Conservation (phyloP, 495 filamentous ascomycete genomes). For the Neurospora tetrasperma region DNA sequence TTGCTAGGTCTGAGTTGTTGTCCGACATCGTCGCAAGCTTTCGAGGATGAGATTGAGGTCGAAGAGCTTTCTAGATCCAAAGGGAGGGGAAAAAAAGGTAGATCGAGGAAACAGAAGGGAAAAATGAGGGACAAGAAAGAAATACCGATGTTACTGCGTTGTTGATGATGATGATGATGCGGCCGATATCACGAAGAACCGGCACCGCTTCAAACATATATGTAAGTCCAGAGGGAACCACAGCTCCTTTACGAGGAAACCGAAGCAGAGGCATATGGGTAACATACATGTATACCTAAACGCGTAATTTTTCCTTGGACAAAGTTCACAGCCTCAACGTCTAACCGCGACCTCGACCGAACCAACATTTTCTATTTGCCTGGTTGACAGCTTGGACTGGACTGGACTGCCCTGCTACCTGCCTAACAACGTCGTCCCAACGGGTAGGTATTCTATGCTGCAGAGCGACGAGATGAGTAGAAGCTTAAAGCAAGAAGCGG, state of each 20-base stretch:
- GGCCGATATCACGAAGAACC: background rate
- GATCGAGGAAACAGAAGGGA: background rate
- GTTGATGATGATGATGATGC: background rate
- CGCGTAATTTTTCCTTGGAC: background rate
- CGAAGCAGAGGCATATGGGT: background rate
- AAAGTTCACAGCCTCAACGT: background rate
- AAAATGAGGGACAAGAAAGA: background rate
- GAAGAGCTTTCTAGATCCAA: background rate
- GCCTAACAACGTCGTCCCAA: background rate
- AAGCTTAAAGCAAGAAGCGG: background rate
- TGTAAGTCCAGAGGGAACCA: background rate
- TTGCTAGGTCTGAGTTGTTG: background rate
- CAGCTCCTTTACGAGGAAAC: background rate
- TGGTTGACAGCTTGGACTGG: too few relatives aligned
- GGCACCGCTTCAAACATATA: background rate
- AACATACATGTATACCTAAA: background rate
- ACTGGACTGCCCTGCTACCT: too few relatives aligned
- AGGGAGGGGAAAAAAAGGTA: background rate
- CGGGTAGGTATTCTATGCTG: background rate
- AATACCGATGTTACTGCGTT: background rate
- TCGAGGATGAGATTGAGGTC: background rate
- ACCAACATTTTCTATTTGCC: background rate
- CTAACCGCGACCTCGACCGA: background rate
- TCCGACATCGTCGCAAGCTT: conserved; percentile 8
- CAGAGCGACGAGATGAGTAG: background rate